These are phyloP conservation scores for Magnusiomyces paraingens DNA, from an alignment of 1,139 yeast species.

Conservation along the genomic window DNA sequence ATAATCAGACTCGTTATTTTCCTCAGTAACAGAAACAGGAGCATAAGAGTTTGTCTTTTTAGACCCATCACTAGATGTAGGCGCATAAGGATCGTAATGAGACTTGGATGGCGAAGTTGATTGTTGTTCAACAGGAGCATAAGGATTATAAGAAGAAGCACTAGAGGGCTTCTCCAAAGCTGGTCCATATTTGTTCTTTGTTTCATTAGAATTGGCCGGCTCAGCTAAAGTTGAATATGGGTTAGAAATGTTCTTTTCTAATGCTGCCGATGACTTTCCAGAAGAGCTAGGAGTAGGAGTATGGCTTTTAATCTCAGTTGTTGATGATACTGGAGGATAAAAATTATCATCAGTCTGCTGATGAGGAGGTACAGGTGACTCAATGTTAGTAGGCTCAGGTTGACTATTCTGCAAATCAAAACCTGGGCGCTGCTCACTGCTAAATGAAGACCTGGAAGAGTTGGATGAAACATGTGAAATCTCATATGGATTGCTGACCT, in stretches of 20 bases:
- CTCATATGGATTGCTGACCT: background rate
- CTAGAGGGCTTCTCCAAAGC: background rate
- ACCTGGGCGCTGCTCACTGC: background rate
- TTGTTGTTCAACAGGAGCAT: slow-evolving; percentile 5
- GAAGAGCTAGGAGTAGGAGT: no score
- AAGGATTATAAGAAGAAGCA: slow-evolving; percentile 10
- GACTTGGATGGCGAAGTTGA: background rate
- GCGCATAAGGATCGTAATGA: slow-evolving; percentile 10
- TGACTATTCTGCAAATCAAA: no score
- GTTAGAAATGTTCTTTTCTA: no score
- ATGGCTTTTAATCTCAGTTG: no score
- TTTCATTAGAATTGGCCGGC: no score
- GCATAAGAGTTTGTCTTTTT: slow-evolving; percentile 5
- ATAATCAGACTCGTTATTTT: background rate
- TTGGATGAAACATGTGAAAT: no score
- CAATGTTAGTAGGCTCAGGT: no score
- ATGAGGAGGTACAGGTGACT: no score
- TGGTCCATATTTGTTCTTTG: background rate
- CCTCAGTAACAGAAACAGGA: background rate
- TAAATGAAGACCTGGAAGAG: background rate
- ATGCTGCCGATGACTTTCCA: no score
- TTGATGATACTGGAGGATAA: no score
- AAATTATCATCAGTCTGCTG: no score
- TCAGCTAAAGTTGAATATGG: no score
- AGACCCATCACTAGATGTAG: background rate